Evolutionary conservation across 768 basidiomycete species (phyloP), one percentile per base, ranked within the genome.

Genomic region (Phlebiopsis gigantea): DNA sequence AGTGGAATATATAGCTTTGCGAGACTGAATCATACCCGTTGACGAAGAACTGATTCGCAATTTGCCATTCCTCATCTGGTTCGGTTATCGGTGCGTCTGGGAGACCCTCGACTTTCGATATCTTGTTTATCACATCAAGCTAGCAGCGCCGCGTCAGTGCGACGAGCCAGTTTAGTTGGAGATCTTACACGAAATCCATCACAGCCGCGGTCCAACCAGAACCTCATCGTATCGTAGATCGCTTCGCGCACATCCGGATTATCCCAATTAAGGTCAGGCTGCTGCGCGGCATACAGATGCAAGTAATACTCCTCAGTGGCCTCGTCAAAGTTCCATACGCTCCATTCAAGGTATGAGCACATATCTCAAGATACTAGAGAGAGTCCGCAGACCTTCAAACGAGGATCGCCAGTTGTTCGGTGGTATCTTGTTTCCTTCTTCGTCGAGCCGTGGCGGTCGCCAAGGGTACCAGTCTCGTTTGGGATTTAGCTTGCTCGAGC

Each of bases 251-350:
- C 62, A 6, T 77, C 76, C 0, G 79, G 76, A 61, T 88, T 85
- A 48, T 88, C 85, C 87, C 86, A 90, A 65, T 91, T 89, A 15
- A 90, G 68, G 65, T 90, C 89, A 0, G 87, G 88, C 71, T 88
- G 87, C 64, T 87, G 79, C 6, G 74, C 64, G 53, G 79, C 71
- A 68, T 81, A 90, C 1, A 88, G 62, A 67, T 89, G 87, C 53
- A 89, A 79, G 66, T 88, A 88, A 61, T 86, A 90, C 69, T 90
- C 85, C n/a, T 80, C 71, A 2, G 84, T 85, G 9, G 62, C 63
- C 57, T 79, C 78, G 70, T 88, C 84, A 60, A 78, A 87, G 19
- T 84, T 79, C 89, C 89, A 90, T 10, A 81, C 84, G n/a, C n/a
- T n/a, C n/a, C 0, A 7, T 21, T 22, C n/a, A n/a, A n/a, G n/a